A percentile compares a stretch with the other conserved stretches of the same genome.
Conservation (phyloP, 768 basidiomycete species). For the Rhodotorula graminis region DNA sequence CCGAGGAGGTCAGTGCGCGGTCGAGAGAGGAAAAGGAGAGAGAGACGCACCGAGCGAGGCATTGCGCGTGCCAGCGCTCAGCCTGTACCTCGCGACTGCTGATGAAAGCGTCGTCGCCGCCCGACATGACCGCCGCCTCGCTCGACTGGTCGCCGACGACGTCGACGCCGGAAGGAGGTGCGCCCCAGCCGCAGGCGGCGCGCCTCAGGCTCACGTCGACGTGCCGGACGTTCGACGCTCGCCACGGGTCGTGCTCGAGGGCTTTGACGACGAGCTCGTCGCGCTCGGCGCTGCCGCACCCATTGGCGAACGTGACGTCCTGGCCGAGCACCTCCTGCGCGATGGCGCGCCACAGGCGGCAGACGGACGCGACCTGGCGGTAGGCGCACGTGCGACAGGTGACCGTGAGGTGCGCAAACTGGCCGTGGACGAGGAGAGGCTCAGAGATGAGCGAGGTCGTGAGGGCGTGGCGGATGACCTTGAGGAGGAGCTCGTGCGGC, state of each 20-base stretch:
- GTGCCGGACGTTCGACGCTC: not conserved
- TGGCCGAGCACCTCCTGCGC: not conserved
- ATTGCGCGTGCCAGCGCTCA: not conserved
- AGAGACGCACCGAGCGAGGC: not conserved
- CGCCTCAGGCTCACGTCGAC: constrained; percentile 18
- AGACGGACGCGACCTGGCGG: constrained; percentile 12
- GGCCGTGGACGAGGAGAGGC: constrained; percentile 12
- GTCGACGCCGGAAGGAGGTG: not conserved
- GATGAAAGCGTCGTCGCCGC: not conserved
- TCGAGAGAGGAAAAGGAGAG: not conserved
- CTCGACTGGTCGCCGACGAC: not conserved
- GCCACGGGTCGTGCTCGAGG: not conserved
- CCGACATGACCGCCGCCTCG: not conserved
- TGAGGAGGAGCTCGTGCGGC: constrained; percentile 22
- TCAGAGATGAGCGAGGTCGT: constrained; percentile 3
- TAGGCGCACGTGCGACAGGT: constrained; percentile 20
- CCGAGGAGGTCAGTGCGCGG: not conserved
- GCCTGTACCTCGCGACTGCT: not conserved
- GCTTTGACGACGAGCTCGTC: constrained; percentile 16
- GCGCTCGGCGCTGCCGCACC: not conserved
- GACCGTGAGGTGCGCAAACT: constrained; percentile 8
- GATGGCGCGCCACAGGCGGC: not conserved
- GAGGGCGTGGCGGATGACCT: constrained; percentile 15
- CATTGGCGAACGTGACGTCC: constrained; percentile 9
- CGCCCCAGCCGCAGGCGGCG: constrained; percentile 1